Evolutionary conservation across 352 stramenopile genomes (phyloP), one percentile per base, ranked within the genome.

Genomic region (Globisporangium irregulare): DNA sequence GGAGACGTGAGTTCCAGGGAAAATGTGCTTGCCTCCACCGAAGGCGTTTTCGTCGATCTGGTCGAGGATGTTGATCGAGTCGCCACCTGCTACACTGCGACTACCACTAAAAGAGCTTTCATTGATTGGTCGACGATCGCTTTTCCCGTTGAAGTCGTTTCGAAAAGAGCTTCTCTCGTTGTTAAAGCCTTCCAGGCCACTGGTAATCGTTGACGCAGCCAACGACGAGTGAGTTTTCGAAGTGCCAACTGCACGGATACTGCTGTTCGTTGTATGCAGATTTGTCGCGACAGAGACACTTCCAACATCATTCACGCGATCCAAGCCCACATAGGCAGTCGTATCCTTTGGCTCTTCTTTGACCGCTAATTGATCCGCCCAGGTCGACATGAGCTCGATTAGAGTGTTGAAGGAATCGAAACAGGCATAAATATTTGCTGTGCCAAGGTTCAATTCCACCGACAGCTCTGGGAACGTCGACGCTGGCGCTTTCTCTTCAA

Each of bases 401-500:
- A 96, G 72, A 8, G 86, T 94, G 67, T 92, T 93, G 72, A 94
- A 96, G 34, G 89, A 96, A 74, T 96, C 89, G 71, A 94, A 96
- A 38, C 89, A 96, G 18, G 86, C 86, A 67, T 96, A 95, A 69
- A 96, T 89, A 74, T 94, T 94, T 10, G 87, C 84, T 18, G 87
- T 95, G 6, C 89, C 89, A 24, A 96, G 59, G 54, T 82, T 95
- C 53, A 96, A 68, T 64, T 96, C 89, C 54, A 94, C 76, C 3
- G 87, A 90, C 50, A 96, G 41, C 68, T 96, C 86, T 7, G 86
- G 87, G 15, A 84, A 84, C 2, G 74, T 57, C n/a, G 80, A 79
- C 2, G 72, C 68, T 0, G 75, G 54, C 14, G 71, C 58, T 54
- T 84, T 87, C 2, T 84, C 66, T 59, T 86, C 69, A 10, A 75